Evolutionary conservation across 176 grass and related monocot genomes (phyloP), one percentile per base, ranked within the genome.

Genomic region (Urochloa ruziziensis): DNA sequence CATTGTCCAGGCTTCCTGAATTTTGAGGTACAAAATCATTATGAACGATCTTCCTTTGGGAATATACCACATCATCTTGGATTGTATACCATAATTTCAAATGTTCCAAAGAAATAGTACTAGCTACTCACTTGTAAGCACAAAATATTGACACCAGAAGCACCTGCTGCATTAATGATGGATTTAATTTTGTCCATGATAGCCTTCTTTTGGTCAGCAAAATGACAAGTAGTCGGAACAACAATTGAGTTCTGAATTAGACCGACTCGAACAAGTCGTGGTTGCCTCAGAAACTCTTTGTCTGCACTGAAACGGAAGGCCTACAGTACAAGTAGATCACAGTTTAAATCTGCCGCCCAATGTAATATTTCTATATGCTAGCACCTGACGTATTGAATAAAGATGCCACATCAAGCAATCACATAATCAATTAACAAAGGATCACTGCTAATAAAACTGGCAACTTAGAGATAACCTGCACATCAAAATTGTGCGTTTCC

Each of bases 1-100:
- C 96, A 99, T 94, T 60, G 85, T 99, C 96, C 93, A 99, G 67
- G 96, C 96, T 85, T 99, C 96, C 96, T 99, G 85, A 49, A 88
- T 80, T 90, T 84, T 43, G n/a, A 21, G 27, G 18, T 73, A 75
- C 35, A 35, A 76, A 75, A n/a, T 70, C 23, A 88, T 62, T 61
- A 88, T 59, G 64, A 67, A 83, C 27, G 0, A 48, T 81, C 2
- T 27, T 61, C 39, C 51, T 94, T 85, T 80, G 23, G 19, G 15
- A 84, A 67, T 67, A 86, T 66, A 72, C 59, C 68, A 12, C 36
- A 85, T 35, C 0, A 15, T 70, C 62, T 46, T 80, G 21, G 54
- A 28, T n/a, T 35, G 23, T 9, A 42, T 37, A 52, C 5, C 7
- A 80, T 52, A 9, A 52, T 67, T 37, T 37, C 23, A 54, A 54